Conservation (phyloP, 768 basidiomycete species). For the Lactarius evosmus region DNA sequence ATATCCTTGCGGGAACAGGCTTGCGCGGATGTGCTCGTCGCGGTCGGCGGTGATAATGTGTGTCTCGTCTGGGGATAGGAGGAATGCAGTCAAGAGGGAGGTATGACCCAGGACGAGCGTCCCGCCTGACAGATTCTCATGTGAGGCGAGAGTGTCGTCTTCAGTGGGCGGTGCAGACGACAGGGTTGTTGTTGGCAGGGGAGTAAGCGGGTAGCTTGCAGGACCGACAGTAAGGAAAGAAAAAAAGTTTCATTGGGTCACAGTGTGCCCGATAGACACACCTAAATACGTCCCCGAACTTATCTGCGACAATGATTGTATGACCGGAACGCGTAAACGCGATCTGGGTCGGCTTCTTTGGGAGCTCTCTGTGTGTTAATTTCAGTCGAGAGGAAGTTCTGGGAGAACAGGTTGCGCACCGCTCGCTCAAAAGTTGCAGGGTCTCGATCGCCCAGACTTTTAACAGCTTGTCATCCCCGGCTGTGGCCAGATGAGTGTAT, state of each 20-base stretch:
- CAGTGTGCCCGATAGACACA: conserved; percentile 32
- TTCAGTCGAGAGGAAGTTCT: background rate
- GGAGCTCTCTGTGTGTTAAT: conserved; percentile 55
- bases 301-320: conserved; percentile 82
- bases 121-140: conserved; percentile 68
- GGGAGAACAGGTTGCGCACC: conserved; percentile 42
- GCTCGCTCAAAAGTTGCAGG: conserved; percentile 54
- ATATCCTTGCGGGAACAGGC: conserved; percentile 84
- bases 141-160: conserved; percentile 45
- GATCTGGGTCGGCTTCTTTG: conserved; percentile 77
- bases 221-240: background rate
- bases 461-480: conserved; percentile 78
- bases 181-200: conserved; percentile 20
- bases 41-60: conserved; percentile 88
- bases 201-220: conserved; percentile 36
- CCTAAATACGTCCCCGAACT: conserved; percentile 94
- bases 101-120: conserved; percentile 82
- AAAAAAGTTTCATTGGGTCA: background rate
- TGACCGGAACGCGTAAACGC: conserved; percentile 57
- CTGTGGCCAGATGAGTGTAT: conserved; percentile 52
- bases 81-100: conserved; percentile 73
- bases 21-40: conserved; percentile 93
- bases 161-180: conserved; percentile 12
- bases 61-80: conserved; percentile 63
- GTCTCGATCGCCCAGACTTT: conserved; percentile 67